Percentiles rank a stretch among this genome's conserved stretches.
These are phyloP conservation scores for Pyrus hybrid DNA, from an alignment of 331 rosid species.

Conservation along the genomic window DNA sequence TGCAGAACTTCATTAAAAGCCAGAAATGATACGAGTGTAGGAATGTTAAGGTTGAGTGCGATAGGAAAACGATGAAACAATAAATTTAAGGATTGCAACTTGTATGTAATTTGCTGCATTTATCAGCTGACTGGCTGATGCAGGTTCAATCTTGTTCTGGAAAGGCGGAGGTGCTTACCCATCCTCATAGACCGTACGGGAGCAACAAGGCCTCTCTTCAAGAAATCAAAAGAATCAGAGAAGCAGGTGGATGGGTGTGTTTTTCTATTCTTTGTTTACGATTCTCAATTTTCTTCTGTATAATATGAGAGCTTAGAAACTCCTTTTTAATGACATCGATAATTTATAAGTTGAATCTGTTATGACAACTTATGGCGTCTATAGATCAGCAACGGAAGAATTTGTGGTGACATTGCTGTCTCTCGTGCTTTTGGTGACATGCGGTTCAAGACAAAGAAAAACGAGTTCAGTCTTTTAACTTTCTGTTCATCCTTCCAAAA, in stretches of 20 bases:
- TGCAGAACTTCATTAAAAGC: not conserved
- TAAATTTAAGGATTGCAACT: not conserved
- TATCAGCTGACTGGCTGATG: slow-evolving; percentile 25
- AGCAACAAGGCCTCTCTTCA: slow-evolving; percentile 65
- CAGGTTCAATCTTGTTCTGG: slow-evolving; percentile 85
- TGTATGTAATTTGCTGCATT: slow-evolving; percentile 1
- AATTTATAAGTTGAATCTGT: too few relatives aligned
- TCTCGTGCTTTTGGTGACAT: slow-evolving; percentile 97
- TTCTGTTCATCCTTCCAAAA: slow-evolving; percentile 10
- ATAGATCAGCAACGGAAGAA: slow-evolving; percentile 81
- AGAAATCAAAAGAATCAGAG: slow-evolving; percentile 92
- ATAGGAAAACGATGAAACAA: not conserved
- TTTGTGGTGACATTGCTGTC: slow-evolving; percentile 95
- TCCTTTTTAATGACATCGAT: not conserved
- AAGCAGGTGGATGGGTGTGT: slow-evolving; percentile 99
- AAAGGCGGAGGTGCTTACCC: slow-evolving; percentile 66
- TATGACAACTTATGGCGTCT: slow-evolving; percentile 16
- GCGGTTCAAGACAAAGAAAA: slow-evolving; percentile 92
- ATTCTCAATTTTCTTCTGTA: not conserved
- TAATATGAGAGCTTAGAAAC: not conserved
- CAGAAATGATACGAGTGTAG: not conserved
- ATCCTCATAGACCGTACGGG: slow-evolving; percentile 93
- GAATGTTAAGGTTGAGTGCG: not conserved
- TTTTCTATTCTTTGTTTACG: slow-evolving; percentile 35
- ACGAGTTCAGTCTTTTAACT: slow-evolving; percentile 49